A percentile compares a stretch with the other conserved stretches of the same genome.
These are phyloP conservation scores for Danielozyma ontarioensis DNA, from an alignment of 805 yeast species.

Conservation along the genomic window DNA sequence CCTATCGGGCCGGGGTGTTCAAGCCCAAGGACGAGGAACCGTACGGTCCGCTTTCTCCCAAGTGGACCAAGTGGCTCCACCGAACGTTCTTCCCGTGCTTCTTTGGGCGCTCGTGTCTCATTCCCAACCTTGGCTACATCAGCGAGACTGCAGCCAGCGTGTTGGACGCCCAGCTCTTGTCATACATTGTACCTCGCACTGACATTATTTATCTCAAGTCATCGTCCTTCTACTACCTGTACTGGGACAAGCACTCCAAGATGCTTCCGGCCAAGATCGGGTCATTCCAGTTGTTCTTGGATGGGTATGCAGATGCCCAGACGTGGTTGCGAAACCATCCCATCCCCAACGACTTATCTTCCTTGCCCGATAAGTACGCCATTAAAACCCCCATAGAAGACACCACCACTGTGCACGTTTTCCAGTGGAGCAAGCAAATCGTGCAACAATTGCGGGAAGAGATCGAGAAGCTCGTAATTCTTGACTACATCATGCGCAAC, in stretches of 20 bases:
- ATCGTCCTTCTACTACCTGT: slow-evolving; percentile 47
- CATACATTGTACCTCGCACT: slow-evolving; percentile 62
- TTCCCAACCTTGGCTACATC: slow-evolving; percentile 68
- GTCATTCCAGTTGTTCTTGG: slow-evolving; percentile 59
- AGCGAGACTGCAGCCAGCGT: slow-evolving; percentile 69
- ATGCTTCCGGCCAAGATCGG: slow-evolving; percentile 51
- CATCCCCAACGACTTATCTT: slow-evolving; percentile 34
- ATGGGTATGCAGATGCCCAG: slow-evolving; percentile 57
- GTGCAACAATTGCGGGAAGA: slow-evolving; percentile 52
- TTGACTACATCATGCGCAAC: slow-evolving; percentile 69
- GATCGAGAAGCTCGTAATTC: slow-evolving; percentile 61
- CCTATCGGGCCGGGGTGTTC: slow-evolving; percentile 51
- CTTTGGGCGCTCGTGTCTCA: slow-evolving; percentile 67
- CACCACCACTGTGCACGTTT: slow-evolving; percentile 14
- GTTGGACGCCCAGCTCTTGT: slow-evolving; percentile 55
- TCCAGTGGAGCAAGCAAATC: slow-evolving; percentile 50
- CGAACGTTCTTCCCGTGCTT: slow-evolving; percentile 72
- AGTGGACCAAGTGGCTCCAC: slow-evolving; percentile 78
- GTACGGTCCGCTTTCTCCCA: slow-evolving; percentile 71
- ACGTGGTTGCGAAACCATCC: slow-evolving; percentile 54
- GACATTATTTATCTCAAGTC: slow-evolving; percentile 50
- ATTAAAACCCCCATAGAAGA: slow-evolving; percentile 10
- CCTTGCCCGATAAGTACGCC: slow-evolving; percentile 16
- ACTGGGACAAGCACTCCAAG: slow-evolving; percentile 35
- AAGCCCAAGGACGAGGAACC: slow-evolving; percentile 82